Conservation (phyloP, 495 filamentous ascomycete species). For the Hypoxylon crocopeplum region DNA sequence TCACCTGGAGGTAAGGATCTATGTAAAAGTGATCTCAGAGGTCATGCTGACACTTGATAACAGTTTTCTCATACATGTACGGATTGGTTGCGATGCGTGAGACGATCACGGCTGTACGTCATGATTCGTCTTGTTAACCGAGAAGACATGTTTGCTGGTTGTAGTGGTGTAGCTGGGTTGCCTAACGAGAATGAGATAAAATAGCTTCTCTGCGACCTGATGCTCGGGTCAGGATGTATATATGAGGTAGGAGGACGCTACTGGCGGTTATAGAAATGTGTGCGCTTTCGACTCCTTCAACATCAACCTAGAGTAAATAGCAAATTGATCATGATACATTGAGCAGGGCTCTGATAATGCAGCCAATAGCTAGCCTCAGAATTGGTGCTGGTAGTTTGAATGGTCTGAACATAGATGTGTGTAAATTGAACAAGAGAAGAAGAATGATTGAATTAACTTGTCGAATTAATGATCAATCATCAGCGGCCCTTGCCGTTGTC, state of each 20-base stretch:
- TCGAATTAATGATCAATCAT: too few species aligned
- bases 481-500: conserved; percentile 3
- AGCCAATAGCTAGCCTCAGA: too few species aligned
- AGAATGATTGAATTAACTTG: background rate
- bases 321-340: background rate
- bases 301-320: background rate
- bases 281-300: background rate
- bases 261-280: background rate
- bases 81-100: conserved; percentile 54
- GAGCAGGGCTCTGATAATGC: too few species aligned
- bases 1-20: conserved; percentile 45
- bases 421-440: too few species aligned
- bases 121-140: conserved; percentile 16
- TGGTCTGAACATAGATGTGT: too few species aligned
- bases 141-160: background rate
- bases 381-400: too few species aligned
- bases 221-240: background rate
- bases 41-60: conserved; percentile 25
- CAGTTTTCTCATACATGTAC: conserved; percentile 53
- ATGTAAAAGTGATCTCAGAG: background rate
- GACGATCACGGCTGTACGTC: conserved; percentile 47
- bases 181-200: background rate
- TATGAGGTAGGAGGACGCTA: background rate
- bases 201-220: background rate
- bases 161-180: too few species aligned